These are phyloP conservation scores for Grammothele lineata DNA, from an alignment of 768 basidiomycete genomes.

Conservation along the genomic window DNA sequence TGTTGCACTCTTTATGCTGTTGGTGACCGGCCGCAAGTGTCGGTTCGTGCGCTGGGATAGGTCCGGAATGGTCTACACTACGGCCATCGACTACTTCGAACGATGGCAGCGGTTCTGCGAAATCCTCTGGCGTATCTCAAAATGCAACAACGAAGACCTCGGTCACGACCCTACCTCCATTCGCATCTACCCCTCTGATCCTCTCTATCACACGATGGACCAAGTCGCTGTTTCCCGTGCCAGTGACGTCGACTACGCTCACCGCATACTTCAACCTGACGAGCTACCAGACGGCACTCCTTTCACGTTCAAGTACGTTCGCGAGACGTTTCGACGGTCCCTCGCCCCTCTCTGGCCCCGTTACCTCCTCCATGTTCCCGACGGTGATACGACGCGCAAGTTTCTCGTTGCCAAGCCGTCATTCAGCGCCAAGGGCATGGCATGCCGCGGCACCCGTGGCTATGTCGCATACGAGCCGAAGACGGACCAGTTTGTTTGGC, in stretches of 20 bases:
- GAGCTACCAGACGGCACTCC: background rate
- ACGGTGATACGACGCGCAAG: background rate
- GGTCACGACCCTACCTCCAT: slow-evolving; percentile 1
- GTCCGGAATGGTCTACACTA: slow-evolving; percentile 6
- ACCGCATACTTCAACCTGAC: no score
- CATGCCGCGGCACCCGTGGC: slow-evolving; percentile 10
- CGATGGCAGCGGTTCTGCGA: slow-evolving; percentile 1
- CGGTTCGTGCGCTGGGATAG: slow-evolving; percentile 8
- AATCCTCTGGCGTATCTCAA: slow-evolving; percentile 4
- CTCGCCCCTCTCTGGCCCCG: slow-evolving; percentile 1
- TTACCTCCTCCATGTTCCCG: slow-evolving; percentile 2
- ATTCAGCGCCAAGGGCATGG: slow-evolving; percentile 2
- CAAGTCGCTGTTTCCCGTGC: background rate
- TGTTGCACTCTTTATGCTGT: slow-evolving; percentile 3
- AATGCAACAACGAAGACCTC: background rate
- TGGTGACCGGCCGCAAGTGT: slow-evolving; percentile 3
- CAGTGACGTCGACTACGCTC: background rate
- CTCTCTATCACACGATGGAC: background rate
- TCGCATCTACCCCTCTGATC: background rate
- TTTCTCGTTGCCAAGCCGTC: slow-evolving; percentile 9
- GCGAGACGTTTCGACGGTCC: background rate
- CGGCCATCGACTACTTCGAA: slow-evolving; percentile 5
- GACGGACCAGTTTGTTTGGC: background rate
- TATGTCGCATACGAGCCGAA: slow-evolving; percentile 11
- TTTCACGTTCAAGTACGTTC: slow-evolving; percentile 1